Base-by-base conservation (phyloP, 441 rosid genomes). In the Brassica balearica region DNA sequence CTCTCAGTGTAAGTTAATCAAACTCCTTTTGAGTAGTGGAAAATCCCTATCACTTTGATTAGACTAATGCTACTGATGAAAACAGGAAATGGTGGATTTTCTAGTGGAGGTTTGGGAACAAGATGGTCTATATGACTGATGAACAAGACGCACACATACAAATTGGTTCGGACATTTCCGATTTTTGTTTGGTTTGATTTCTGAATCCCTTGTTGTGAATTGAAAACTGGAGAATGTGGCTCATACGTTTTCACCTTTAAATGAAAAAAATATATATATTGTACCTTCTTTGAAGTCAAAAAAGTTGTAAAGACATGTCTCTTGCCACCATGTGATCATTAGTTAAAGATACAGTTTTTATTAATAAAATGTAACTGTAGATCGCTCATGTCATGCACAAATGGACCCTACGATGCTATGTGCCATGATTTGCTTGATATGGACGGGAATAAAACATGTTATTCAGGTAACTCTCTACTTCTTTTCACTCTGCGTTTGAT, bases 81-180 rank as follows among this genome's bases (percentile, higher is more conserved):
- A 75, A 46, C 91, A 94, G 98, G 98, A 92, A 84, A 92, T 94
- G 98, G 92, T 90, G 62, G 97, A 89, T 85, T 94, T 92, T 85
- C 95, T 91, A 15, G 97, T 94, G 76, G 96, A 94, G 83, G 29
- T 85, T 14, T 94, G 97, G 97, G 98, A 94, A 79, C 95, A 94
- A 77, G 97, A 94, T 75, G 97, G 97, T 11, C 78, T 94, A 86
- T 92, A 94, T 74, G 98, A 89, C 69, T 89, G 83, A 88, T 65
- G 77, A 72, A 72, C 73, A 59, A 66, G 41, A 55, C 15, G 43
- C 20, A 32, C 25, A 74, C 34, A 65, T 11, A 74, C 5, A 74
- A 43, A 65, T 68, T 65, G 68, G 68, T 71, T 71, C 23, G 25
- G 74, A 19, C 59, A 77, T 64, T 64, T 77, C 76, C 48, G 65